Conservation (phyloP, 495 filamentous ascomycete genomes). For the Neurospora sp. region DNA sequence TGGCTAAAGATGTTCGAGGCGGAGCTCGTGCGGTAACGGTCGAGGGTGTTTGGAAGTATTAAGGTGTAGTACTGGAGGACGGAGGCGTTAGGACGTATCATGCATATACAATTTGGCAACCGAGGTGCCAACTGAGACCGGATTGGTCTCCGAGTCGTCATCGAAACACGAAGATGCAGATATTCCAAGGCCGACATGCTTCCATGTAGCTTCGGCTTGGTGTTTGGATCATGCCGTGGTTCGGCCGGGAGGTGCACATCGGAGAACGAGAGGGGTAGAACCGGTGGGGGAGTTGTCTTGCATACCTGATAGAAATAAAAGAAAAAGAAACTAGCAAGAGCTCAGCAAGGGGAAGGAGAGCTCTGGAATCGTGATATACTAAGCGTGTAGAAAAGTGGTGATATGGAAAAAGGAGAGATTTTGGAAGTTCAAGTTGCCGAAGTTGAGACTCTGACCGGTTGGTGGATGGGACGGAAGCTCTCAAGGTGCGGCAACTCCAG, state of each 20-base stretch:
- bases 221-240: neutral
- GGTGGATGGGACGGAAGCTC: neutral
- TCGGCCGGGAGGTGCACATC: neutral
- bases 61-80: neutral
- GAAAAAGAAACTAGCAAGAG: neutral
- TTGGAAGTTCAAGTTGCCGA: neutral
- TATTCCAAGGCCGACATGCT: neutral
- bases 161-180: neutral
- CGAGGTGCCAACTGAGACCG: neutral
- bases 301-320: neutral
- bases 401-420: neutral
- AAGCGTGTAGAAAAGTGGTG: neutral
- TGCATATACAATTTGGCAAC: neutral
- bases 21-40: neutral
- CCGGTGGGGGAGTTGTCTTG: neutral
- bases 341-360: neutral
- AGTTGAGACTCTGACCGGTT: neutral
- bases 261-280: neutral
- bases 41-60: neutral
- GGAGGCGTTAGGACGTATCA: neutral
- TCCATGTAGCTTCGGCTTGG: neutral
- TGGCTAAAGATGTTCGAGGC: conserved; percentile 1
- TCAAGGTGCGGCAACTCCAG: neutral
- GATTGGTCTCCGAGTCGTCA: neutral
- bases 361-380: neutral